Evolutionary conservation across 306 rosid genomes (phyloP), one percentile per base, ranked within the genome.

Genomic region (Alnus rubra): DNA sequence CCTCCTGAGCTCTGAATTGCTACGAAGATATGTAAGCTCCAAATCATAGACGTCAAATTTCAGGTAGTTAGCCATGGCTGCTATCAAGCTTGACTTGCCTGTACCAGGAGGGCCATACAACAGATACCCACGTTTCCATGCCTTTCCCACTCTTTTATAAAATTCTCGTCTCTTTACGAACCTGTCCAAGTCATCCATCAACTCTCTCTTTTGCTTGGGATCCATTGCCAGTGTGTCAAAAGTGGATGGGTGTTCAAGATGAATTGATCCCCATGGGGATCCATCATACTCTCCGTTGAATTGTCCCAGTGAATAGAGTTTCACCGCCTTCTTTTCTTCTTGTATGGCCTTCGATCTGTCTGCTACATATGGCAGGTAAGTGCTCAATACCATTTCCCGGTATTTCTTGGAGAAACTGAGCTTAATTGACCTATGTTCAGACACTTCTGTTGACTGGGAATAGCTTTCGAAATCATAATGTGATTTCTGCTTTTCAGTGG

Each of bases 111-210:
- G 89, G 12, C 87, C 87, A 74, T 75, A 81, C 49, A 80, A 49
- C 42, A 86, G 65, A 71, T 86, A 83, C 71, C 81, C 89, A 18
- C 89, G 44, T 81, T 86, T 86, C 89, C 89, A 83, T 5, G 83
- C 81, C 74, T 71, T 86, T 45, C 83, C 87, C 4, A 83, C 78
- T 62, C 87, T 80, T 16, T 50, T 12, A 2, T 86, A 83, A 19
- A 69, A 83, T 7, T 74, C 82, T 48, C 48, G 74, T 37, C 85
- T 64, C 65, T 65, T 19, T 65, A 83, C 14, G 30, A 83, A 86
- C 11, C 81, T 80, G n/a, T 86, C 71, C 79, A 86, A 74, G 39
- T 86, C 85, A 12, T 78, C 79, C 7, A 86, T 30, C 81, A 86
- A 67, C 35, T 83, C 89, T 56, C 55, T 49, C 81, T 83, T 86